Evolutionary conservation across 139 green algal genomes (phyloP), one percentile per base, ranked within the genome.

Genomic region (Volvox reticuliferus): DNA sequence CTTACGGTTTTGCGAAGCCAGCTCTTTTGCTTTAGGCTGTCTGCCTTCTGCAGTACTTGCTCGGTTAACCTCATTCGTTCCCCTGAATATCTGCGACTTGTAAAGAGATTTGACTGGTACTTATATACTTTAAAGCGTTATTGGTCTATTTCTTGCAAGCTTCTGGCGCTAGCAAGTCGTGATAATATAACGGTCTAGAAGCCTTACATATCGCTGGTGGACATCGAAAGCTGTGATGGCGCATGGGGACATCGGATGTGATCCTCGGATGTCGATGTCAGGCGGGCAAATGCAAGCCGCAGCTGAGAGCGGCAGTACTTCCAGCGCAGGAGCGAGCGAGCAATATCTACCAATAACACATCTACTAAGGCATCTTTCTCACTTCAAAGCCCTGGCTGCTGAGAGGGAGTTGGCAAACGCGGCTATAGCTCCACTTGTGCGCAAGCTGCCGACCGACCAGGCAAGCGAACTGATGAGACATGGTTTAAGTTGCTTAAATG

Each of bases 301-400:
- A 22, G 21, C 0, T 28, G 80, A 28, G 1, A 18, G 32, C 12
- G 79, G 26, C 22, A 44, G 24, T 30, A 30, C 80, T 18, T 44
- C 55, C 28, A 86, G 19, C 16, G 26, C 80, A 50, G n/a, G n/a
- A 1, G 12, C 80, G n/a, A 67, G 9, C 12, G 13, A 9, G 28
- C 50, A 73, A n/a, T 44, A 86, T n/a, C 26, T 14, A 24, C 67
- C 88, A 22, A 63, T 91, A 19, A 87, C 30, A 22, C 36, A 69
- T 44, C 67, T 92, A 30, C 44, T 92, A 0, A 13, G 26, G 6
- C 21, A 84, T 16, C 32, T 92, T 5, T 69, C 61, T 2, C 30
- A 20, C 0, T 79, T 92, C 17, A 92, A 88, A 63, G 89, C 89
- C 0, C 63, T 92, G 22, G 89, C 80, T 65, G 80, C 84, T 26